These are phyloP conservation scores for Leccinum broughii DNA, from an alignment of 768 basidiomycete genomes.

Conservation along the genomic window DNA sequence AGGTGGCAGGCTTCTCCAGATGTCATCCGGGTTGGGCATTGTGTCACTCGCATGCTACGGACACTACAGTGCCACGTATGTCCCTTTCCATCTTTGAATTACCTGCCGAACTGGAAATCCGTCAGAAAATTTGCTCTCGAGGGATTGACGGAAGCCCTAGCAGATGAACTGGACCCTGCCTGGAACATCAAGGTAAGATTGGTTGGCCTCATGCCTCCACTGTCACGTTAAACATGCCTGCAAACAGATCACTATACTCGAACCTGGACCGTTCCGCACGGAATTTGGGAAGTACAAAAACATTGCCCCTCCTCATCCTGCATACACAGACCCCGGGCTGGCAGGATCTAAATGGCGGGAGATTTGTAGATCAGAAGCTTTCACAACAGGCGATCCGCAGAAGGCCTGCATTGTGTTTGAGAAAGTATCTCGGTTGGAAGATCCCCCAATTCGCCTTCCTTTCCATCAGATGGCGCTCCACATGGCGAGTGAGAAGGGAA, in stretches of 20 bases:
- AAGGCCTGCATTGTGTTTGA: conserved; percentile 26
- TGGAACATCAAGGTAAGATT: conserved; percentile 26
- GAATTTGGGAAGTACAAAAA: background rate
- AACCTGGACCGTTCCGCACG: conserved; percentile 23
- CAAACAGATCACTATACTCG: conserved; percentile 23
- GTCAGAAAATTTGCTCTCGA: conserved; percentile 29
- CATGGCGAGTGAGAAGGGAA: conserved; percentile 12
- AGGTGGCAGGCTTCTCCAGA: conserved; percentile 39
- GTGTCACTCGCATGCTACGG: conserved; percentile 4
- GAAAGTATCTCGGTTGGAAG: conserved; percentile 17
- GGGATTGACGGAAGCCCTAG: conserved; percentile 27
- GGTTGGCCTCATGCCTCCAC: background rate
- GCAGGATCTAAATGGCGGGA: conserved; percentile 9
- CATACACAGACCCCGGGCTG: conserved; percentile 18
- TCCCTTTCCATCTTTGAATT: background rate
- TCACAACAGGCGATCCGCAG: conserved; percentile 16
- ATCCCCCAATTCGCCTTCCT: conserved; percentile 25
- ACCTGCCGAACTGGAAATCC: background rate
- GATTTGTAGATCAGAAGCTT: background rate
- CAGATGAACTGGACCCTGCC: conserved; percentile 6
- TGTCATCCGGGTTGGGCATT: conserved; percentile 31
- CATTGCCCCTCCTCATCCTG: conserved; percentile 11
- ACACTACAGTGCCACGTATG: conserved; percentile 31
- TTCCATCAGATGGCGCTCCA: conserved; percentile 13
- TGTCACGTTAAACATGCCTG: background rate